Base-by-base conservation (phyloP, 1,284 basidiomycete genomes). In the Cystobasidium sp. region DNA sequence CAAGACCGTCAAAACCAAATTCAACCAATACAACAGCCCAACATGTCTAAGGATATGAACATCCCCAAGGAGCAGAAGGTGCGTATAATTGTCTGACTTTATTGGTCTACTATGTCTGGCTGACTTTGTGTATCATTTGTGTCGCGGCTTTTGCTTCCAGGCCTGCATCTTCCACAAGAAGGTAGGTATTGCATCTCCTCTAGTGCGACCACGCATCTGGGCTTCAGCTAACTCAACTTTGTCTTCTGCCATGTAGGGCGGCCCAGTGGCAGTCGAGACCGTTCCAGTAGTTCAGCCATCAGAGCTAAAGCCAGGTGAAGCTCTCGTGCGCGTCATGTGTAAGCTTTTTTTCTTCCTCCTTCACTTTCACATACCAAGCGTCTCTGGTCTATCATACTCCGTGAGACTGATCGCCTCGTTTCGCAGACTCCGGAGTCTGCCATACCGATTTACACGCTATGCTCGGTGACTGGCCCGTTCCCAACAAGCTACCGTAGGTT, bases 391-490 rank as follows among this genome's bases (percentile, higher is more conserved):
- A n/a, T n/a, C n/a, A n/a, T n/a, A n/a, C n/a, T n/a, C n/a, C n/a
- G n/a, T n/a, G n/a, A n/a, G n/a, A n/a, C n/a, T n/a, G n/a, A n/a
- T 22, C 24, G 44, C 12, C 20, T 1, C 24, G 59, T 31, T 6
- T 37, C 24, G 1, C 67, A 73, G 89, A 88, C 84, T 88, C 89
- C 16, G 91, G 91, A 76, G 83, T 83, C 55, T 91, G 89, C 82
- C 90, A 93, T 81, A 92, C 91, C 69, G 92, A 93, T 81, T 85
- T 93, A 12, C 91, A 93, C 80, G 89, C 89, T 43, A 81, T 79
- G 74, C 75, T 78, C 12, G 79, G 81, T 22, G 81, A 82, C 71
- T 82, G 82, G 81, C 81, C 82, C 6, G 63, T 79, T 1, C 72
- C 77, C 58, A 84, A 89, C 63, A 88, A 86, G 78, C 85, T 86